Evolutionary conservation across 164 flowering plant genomes (phyloP).

Genomic region (Piper betle): DNA sequence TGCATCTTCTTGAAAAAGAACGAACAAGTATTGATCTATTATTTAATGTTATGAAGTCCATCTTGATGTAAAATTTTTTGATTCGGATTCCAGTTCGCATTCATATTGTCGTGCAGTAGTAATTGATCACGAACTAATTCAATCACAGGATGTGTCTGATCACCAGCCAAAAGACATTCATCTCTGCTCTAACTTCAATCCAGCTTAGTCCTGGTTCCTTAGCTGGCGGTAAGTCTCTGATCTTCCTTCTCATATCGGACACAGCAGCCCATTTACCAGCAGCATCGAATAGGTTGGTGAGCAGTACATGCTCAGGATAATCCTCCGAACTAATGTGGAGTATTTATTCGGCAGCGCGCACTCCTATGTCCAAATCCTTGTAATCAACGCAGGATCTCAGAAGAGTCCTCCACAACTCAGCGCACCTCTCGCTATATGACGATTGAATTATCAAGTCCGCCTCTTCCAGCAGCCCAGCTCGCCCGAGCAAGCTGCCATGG

Average conservation of each 20-base stretch:
- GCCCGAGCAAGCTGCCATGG: constrained; percentile 70
- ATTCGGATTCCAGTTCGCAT: no score
- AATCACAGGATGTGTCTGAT: constrained; percentile 31
- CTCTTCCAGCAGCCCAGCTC: constrained; percentile 62
- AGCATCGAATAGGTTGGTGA: constrained; percentile 64
- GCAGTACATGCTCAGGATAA: constrained; percentile 42
- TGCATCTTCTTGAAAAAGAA: no score
- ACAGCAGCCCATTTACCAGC: constrained; percentile 63
- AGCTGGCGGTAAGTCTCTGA: constrained; percentile 35
- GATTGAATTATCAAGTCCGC: constrained; percentile 49
- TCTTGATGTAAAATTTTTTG: no score
- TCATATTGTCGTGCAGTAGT: no score
- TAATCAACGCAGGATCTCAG: constrained; percentile 49
- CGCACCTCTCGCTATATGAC: constrained; percentile 19
- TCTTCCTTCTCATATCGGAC: constrained; percentile 47
- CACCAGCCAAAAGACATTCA: constrained; percentile 49
- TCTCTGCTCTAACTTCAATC: constrained; percentile 38
- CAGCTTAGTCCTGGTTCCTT: constrained; percentile 88
- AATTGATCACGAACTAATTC: constrained; percentile 3
- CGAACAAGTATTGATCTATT: no score
- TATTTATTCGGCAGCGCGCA: constrained; percentile 53
- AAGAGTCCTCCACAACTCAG: constrained; percentile 66
- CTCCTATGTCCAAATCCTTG: constrained; percentile 33
- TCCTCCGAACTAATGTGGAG: constrained; percentile 42
- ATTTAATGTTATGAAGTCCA: no score